phyloP scores from a whole-genome alignment of 768 basidiomycete species.

The Boletus sp. region DNA sequence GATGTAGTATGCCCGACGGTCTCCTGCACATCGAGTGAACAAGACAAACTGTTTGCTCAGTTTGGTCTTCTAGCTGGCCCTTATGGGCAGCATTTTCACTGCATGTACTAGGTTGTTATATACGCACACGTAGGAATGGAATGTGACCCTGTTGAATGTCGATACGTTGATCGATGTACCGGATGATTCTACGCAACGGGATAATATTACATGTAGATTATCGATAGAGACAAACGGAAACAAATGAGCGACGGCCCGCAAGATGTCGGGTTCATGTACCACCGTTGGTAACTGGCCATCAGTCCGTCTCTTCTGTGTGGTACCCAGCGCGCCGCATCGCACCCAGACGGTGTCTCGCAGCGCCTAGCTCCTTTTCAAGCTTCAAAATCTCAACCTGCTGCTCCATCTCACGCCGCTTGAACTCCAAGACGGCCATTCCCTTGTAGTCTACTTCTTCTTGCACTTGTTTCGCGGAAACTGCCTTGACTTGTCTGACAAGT shows the following conservation, averaged over 20 bases:
- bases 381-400: conserved; percentile 98
- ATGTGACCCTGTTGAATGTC: not conserved
- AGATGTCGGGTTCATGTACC: not conserved
- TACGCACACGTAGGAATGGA: not conserved
- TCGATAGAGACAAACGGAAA: conserved; percentile 10
- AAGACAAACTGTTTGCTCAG: not conserved
- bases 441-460: conserved; percentile 81
- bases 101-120: not conserved
- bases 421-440: conserved; percentile 90
- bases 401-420: conserved; percentile 98
- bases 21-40: not conserved
- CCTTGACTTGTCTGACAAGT: conserved; percentile 94
- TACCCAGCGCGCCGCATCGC: conserved; percentile 88
- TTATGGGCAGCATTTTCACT: not conserved
- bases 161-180: not conserved
- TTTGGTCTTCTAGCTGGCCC: not conserved
- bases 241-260: not conserved
- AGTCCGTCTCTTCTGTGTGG: conserved; percentile 82
- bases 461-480: conserved; percentile 79
- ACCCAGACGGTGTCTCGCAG: conserved; percentile 75
- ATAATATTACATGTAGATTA: conserved; percentile 29
- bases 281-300: conserved; percentile 9
- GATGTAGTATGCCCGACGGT: not conserved
- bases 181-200: not conserved
- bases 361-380: conserved; percentile 92